Evolutionary conservation across 2,329 filamentous ascomycete species (phyloP).

Genomic region (Moelleriella libera): DNA sequence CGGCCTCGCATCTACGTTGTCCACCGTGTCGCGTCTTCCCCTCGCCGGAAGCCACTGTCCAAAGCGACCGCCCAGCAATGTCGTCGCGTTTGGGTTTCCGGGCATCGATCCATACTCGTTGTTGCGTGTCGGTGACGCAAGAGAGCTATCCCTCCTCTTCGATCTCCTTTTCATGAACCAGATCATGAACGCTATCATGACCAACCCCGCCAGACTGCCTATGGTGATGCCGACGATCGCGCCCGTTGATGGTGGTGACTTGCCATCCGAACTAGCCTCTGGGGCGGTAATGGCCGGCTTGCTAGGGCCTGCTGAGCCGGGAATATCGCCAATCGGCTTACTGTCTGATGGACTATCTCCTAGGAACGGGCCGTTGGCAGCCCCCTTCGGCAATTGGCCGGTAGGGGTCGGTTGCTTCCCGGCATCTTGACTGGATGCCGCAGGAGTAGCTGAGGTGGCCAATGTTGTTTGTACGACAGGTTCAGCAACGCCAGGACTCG

Average conservation of each 20-base stretch:
- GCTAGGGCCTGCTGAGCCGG: not conserved
- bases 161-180: constrained; percentile 32
- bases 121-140: constrained; percentile 10
- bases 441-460: not conserved
- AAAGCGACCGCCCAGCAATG: not conserved
- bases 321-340: not conserved
- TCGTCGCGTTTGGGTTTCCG: constrained; percentile 8
- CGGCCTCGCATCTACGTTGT: not conserved
- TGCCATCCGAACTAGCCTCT: not conserved
- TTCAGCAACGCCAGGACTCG: no score
- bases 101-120: constrained; percentile 8
- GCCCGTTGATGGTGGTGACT: constrained; percentile 7
- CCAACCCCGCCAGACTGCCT: constrained; percentile 27
- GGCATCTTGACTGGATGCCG: no score
- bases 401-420: no score
- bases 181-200: constrained; percentile 30
- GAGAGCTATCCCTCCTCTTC: constrained; percentile 7
- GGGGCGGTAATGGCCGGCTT: not conserved
- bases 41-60: not conserved
- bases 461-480: not conserved
- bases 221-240: constrained; percentile 37
- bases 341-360: not conserved
- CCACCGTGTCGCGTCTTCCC: not conserved
- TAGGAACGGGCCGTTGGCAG: not conserved
- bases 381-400: not conserved